Base-by-base conservation (phyloP, 106 monocot genomes). In the Acorus calamus region DNA sequence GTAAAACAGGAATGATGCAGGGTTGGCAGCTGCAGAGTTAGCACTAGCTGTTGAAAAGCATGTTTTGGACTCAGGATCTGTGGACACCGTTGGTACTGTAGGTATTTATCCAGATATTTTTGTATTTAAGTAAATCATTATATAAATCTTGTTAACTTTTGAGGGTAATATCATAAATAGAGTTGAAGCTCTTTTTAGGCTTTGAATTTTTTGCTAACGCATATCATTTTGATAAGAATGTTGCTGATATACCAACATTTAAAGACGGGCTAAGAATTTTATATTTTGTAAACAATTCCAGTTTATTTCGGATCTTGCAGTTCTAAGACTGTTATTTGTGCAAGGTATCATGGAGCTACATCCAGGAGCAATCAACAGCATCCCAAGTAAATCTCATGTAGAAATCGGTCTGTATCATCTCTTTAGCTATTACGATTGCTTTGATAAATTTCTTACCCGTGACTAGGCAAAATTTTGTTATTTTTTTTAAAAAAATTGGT, bases 281-380 rank as follows among this genome's bases (percentile, higher is more conserved):
- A 28, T 28, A 28, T 28, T 1, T 28, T 1, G 28, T 28, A 28
- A 28, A 28, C 28, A 28, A 28, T 28, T 28, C 28, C 0, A 28
- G 28, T 28, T 28, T 28, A 0, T 28, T 28, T 0, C 28, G 28
- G 28, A 28, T 28, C 28, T 28, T 46, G 64, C 42, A 11, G 64
- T 54, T 46, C 68, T 62, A 28, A 44, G 52, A 67, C 66, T 49
- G 53, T 45, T 49, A 10, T 50, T 62, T 63, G 57, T 67, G 70
- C 59, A 63, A 98, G 98, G 98, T 63, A 86, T 92, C 12, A 61
- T 98, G 69, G 81, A 92, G 69, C 73, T 98, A 46, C 92, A 98
- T 71, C 98, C 98, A 47, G 98, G 98, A 70, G 98, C 98, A 46
- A 81, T 98, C 60, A 98, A 98, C 67, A 98, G 98, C 71, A 98